Evolutionary conservation across 306 rosid genomes (phyloP), one percentile per base, ranked within the genome.

Genomic region (Nissolia schottii): DNA sequence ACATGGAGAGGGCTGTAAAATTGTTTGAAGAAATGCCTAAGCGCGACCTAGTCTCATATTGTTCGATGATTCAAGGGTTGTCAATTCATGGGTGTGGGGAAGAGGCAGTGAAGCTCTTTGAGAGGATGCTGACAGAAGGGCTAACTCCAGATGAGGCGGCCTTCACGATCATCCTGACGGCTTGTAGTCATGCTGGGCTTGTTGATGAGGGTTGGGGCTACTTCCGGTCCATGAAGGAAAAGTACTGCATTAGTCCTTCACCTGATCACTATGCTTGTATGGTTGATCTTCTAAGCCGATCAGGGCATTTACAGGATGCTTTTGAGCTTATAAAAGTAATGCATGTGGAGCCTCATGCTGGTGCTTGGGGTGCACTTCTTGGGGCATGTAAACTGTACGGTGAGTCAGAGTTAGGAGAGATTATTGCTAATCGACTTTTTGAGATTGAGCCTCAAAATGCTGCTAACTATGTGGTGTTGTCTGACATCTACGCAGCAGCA

Each of bases 301-400:
- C 92, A 9, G 97, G 96, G 50, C 37, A 81, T 22, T 22, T 81
- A 62, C 74, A 64, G 79, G 79, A 78, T 54, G 93, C 91, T 67
- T 85, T 84, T 71, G 93, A 92, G 72, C 90, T 92, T 45, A 66
- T 87, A 61, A 71, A 79, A 43, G 80, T 80, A 53, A 81, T 86
- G 87, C 83, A 84, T 9, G 70, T 81, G 61, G 91, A 83, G 82
- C 85, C 89, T 48, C 85, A 70, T 81, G 86, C 84, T 59, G 81
- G 86, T 76, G 87, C 93, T 6, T 89, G 93, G 96, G 88, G 93
- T 67, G 90, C 96, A 74, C 85, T 89, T 60, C 87, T 92, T 43
- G 91, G 89, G 66, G 93, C 96, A 67, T 92, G 93, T 59, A 87
- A 87, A 80, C 66, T 75, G 76, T 57, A 81, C 2, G 60, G 72